Evolutionary conservation across 2,329 filamentous ascomycete genomes (phyloP), one percentile per base, ranked within the genome.

Genomic region (Leptosphaerulina australis): DNA sequence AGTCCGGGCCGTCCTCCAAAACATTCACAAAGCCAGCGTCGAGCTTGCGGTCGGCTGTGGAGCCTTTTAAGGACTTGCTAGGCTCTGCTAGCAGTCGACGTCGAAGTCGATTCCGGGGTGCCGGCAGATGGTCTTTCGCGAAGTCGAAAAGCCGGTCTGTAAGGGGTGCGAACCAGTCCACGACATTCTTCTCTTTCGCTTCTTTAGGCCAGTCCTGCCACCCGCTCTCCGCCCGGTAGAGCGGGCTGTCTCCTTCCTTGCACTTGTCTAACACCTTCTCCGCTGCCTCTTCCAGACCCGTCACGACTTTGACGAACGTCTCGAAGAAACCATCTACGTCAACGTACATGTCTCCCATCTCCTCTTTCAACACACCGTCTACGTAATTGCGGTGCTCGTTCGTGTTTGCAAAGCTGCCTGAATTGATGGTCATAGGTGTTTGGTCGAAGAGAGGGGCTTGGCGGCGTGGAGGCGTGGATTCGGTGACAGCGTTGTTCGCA

Each of bases 271-370:
- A 58, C n/a, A 34, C 31, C 5, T 5, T 15, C 31, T 34, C n/a
- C 18, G 31, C 31, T 12, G 15, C 31, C 15, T 4, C 2, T 20
- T 5, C 11, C 2, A 34, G 31, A 3, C 11, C 31, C 11, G 31
- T 3, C 2, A 34, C 31, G 59, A 45, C 44, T 47, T 44, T 44
- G 34, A 67, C 60, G 52, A 55, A 63, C 10, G 50, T 51, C 10
- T 66, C 33, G 35, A 55, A 57, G 52, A 66, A 64, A 34, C 59
- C 47, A 30, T 57, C 59, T 31, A 63, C 45, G 12, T 54, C 50
- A 43, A 62, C 53, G 39, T 63, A 53, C 21, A 59, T 38, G 18
- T 39, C 45, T 40, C 57, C 58, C 12, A 62, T 30, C 41, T 62
- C 55, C 55, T 58, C 53, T 54, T 55, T 62, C 29, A 62, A 43